Evolutionary conservation across 2,329 filamentous ascomycete species (phyloP).

Genomic region (Sporothrix sp.): DNA sequence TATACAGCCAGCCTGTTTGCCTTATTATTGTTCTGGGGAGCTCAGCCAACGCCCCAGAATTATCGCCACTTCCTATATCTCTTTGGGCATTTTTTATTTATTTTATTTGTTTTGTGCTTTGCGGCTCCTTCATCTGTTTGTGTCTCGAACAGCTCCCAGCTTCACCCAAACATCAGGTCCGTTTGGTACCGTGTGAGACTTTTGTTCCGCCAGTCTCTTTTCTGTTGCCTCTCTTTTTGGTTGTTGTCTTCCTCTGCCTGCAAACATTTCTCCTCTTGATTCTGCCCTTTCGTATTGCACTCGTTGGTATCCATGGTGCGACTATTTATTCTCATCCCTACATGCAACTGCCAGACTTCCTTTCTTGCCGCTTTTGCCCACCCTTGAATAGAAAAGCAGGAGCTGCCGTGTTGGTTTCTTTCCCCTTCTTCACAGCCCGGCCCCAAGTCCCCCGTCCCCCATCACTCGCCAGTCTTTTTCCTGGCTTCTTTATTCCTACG

Average conservation of each 20-base stretch:
- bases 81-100: too few relatives aligned
- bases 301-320: too few relatives aligned
- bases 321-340: background rate
- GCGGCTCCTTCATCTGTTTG: background rate
- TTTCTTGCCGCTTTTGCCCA: background rate
- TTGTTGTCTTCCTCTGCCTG: conserved; percentile 4
- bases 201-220: background rate
- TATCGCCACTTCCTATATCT: too few relatives aligned
- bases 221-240: conserved; percentile 1
- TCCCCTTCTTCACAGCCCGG: background rate
- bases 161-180: conserved; percentile 9
- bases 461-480: too few relatives aligned
- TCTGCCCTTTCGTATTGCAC: background rate
- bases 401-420: background rate
- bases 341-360: background rate
- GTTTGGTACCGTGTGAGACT: conserved; percentile 12
- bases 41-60: too few relatives aligned
- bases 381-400: too few relatives aligned
- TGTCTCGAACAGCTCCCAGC: conserved; percentile 5
- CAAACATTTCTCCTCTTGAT: background rate
- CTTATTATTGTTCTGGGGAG: too few relatives aligned
- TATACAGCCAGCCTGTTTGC: too few relatives aligned
- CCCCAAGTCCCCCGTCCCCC: too few relatives aligned
- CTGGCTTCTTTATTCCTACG: too few relatives aligned
- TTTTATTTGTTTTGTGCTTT: background rate